These are phyloP conservation scores for Scortechinia acanthostroma DNA, from an alignment of 2,329 filamentous ascomycete genomes.

Conservation along the genomic window DNA sequence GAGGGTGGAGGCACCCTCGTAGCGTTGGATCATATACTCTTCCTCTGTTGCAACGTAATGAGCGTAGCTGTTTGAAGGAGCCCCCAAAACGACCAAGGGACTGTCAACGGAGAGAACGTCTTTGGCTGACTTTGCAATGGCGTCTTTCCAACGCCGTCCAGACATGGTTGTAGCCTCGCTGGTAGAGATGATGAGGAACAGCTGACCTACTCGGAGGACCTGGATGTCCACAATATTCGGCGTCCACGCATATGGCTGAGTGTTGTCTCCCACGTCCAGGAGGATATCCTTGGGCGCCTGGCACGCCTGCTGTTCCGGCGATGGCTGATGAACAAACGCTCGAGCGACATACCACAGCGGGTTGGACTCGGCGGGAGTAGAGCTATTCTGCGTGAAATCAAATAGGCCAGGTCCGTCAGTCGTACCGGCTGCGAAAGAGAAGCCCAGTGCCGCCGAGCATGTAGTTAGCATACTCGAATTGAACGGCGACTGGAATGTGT, in stretches of 20 bases:
- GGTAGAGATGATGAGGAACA: conserved; percentile 76
- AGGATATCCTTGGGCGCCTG: conserved; percentile 79
- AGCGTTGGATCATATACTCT: conserved; percentile 67
- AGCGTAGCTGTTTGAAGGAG: conserved; percentile 83
- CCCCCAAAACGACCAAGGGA: conserved; percentile 76
- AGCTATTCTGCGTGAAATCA: conserved; percentile 85
- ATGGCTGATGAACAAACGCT: conserved; percentile 64
- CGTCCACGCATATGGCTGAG: conserved; percentile 74
- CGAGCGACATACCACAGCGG: conserved; percentile 71
- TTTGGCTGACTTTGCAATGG: conserved; percentile 30
- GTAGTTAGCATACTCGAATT: conserved; percentile 68
- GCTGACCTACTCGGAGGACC: conserved; percentile 73
- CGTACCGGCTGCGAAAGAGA: conserved; percentile 87
- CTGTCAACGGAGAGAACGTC: neutral
- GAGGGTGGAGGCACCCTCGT: conserved; percentile 89
- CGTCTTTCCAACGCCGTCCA: conserved; percentile 76
- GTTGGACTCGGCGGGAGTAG: conserved; percentile 52
- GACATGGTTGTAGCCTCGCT: conserved; percentile 91
- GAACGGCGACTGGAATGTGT: conserved; percentile 57
- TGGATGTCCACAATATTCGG: conserved; percentile 90
- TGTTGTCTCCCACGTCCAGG: conserved; percentile 79
- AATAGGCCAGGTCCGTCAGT: conserved; percentile 86
- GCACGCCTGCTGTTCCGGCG: conserved; percentile 63
- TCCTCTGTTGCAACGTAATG: neutral
- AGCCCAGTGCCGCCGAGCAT: conserved; percentile 81